Percentiles rank a stretch among this genome's conserved stretches.
phyloP scores from a whole-genome alignment of 495 filamentous ascomycete species.

The Terfezia claveryi region DNA sequence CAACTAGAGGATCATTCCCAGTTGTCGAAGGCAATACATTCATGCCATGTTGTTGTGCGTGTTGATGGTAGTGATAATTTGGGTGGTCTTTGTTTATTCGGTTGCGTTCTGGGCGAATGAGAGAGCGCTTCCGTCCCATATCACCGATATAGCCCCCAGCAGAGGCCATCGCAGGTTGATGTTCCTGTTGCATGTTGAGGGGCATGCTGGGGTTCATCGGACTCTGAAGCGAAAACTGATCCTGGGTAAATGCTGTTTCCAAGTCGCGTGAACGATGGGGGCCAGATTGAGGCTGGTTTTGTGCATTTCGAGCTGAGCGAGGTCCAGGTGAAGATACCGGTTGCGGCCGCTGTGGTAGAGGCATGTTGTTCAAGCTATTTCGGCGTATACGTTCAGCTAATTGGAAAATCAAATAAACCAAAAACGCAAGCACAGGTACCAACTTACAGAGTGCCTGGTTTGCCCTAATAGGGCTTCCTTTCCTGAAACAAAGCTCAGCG shows the following conservation, averaged over 20 bases:
- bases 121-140: slow-evolving; percentile 50
- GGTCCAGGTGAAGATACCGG: background rate
- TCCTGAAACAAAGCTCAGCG: too few species aligned
- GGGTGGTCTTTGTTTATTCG: slow-evolving; percentile 64
- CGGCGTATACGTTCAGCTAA: too few species aligned
- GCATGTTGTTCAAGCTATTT: background rate
- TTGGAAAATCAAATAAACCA: too few species aligned
- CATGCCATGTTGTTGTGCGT: slow-evolving; percentile 58
- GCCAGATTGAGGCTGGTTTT: background rate
- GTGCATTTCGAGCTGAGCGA: background rate
- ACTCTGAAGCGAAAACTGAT: background rate
- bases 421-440: too few species aligned
- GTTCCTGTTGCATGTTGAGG: background rate
- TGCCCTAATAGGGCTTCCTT: too few species aligned
- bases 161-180: background rate
- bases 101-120: slow-evolving; percentile 72
- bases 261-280: background rate
- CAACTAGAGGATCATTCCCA: slow-evolving; percentile 67
- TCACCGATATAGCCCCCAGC: slow-evolving; percentile 13
- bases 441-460: too few species aligned
- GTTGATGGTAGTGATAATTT: slow-evolving; percentile 82
- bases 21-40: slow-evolving; percentile 69
- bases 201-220: background rate
- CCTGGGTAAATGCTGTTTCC: background rate
- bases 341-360: background rate